Evolutionary conservation across 2,329 filamentous ascomycete species (phyloP), one percentile per base, ranked within the genome.

Genomic region (Fusarium bulbicola): DNA sequence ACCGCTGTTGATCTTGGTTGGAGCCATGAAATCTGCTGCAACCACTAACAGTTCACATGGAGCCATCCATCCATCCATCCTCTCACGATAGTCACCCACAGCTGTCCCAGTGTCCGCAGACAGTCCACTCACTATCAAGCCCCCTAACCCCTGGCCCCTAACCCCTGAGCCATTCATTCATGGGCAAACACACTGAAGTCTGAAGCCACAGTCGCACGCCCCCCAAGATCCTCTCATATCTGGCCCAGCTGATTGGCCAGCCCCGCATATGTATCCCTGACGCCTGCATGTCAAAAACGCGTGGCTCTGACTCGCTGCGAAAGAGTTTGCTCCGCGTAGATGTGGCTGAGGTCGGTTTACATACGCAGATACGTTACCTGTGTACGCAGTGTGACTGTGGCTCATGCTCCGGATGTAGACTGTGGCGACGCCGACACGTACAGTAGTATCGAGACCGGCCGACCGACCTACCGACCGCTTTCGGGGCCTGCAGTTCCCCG

Each of bases 231-330:
- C n/a, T 34, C 42, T 37, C 16, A 43, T 50, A 50, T 59, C 30
- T 26, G 8, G 6, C 10, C 5, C 2, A n/a, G 18, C 24, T 61
- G 21, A 76, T 76, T 76, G 72, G 74, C 9, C 56, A 69, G 70
- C 67, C 70, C 66, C 67, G 57, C 63, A 70, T 57, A 42, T 42
- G 34, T 28, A 73, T 73, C 70, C 70, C 69, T 73, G 70, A 70
- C 49, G 70, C 57, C 70, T 73, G 70, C 70, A 73, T 73, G 70
- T 73, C 70, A 73, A 71, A 70, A 63, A 68, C 43, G 69, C 59
- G 56, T 72, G 68, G 69, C 68, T 69, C 65, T 73, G 70, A 73
- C 69, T 73, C 69, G 70, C 60, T 46, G 53, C 50, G 28, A 59
- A 66, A 57, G 53, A 62, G 50, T 67, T 60, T 72, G 43, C 39